These are phyloP conservation scores for Stereocaulon alpinum DNA, from an alignment of 495 filamentous ascomycete genomes.

Conservation along the genomic window DNA sequence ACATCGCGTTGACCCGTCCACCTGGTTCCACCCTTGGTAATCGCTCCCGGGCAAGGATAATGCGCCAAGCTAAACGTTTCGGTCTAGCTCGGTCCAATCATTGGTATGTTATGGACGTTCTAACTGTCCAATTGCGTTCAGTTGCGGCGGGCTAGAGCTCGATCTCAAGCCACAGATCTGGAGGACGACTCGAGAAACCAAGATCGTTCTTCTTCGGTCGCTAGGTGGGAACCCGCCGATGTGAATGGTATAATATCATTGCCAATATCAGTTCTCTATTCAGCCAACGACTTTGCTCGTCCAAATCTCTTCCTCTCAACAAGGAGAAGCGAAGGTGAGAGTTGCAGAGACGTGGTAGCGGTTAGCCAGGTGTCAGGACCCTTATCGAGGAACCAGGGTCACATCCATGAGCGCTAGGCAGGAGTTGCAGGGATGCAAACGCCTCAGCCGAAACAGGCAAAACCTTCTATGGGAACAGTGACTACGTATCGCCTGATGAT, in stretches of 20 bases:
- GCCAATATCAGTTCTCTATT: neutral
- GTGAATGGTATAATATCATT: neutral
- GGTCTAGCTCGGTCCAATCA: conserved; percentile 1
- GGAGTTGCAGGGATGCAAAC: neutral
- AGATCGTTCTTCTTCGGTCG: neutral
- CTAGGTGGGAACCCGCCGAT: neutral
- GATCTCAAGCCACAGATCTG: neutral
- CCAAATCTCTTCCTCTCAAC: too few species aligned
- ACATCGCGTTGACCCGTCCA: neutral
- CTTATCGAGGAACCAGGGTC: neutral
- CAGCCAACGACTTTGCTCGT: too few species aligned
- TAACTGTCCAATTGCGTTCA: neutral
- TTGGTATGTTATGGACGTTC: neutral
- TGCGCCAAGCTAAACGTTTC: neutral
- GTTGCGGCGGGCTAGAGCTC: neutral
- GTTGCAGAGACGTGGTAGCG: too few species aligned
- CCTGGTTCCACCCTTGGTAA: neutral
- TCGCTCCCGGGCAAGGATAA: neutral
- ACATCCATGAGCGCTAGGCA: conserved; percentile 1
- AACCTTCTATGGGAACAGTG: neutral
- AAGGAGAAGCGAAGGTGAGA: too few species aligned
- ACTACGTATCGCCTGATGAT: neutral
- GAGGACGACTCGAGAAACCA: neutral
- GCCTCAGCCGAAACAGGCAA: conserved; percentile 5
- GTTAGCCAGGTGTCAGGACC: neutral